These are phyloP conservation scores for Gaillardinia entomophila DNA, from an alignment of 805 yeast genomes.

Conservation along the genomic window DNA sequence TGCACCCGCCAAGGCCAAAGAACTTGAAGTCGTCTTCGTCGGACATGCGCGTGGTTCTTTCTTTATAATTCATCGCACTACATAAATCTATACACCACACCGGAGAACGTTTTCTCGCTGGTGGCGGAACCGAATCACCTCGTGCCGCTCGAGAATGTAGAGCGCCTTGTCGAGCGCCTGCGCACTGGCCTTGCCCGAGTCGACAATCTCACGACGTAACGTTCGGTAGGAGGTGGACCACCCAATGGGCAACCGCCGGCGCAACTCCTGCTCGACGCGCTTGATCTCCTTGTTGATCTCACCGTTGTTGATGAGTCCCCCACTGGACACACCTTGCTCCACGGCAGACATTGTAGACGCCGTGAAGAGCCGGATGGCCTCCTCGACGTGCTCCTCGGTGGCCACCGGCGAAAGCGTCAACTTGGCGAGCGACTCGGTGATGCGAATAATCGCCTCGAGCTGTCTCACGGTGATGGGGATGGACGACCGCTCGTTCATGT, in stretches of 20 bases:
- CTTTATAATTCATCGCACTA: too few relatives aligned
- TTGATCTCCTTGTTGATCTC: conserved; percentile 67
- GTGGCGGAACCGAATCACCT: conserved; percentile 79
- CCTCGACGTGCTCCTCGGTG: conserved; percentile 84
- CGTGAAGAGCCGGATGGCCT: conserved; percentile 87
- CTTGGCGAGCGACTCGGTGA: conserved; percentile 90
- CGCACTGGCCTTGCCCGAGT: conserved; percentile 53
- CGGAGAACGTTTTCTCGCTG: conserved; percentile 37
- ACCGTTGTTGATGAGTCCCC: conserved; percentile 42
- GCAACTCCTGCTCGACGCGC: conserved; percentile 75
- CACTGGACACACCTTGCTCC: conserved; percentile 50
- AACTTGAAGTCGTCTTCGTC: conserved; percentile 49
- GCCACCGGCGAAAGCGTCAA: conserved; percentile 79
- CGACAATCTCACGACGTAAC: conserved; percentile 75
- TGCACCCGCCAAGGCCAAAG: conserved; percentile 95
- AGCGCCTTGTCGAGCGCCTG: conserved; percentile 80
- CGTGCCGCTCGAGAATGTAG: conserved; percentile 76
- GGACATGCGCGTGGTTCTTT: conserved; percentile 14
- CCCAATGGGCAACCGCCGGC: conserved; percentile 90
- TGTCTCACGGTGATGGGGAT: conserved; percentile 98
- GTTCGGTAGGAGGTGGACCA: conserved; percentile 91
- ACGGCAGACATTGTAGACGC: conserved; percentile 99
- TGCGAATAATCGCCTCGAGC: conserved; percentile 94
- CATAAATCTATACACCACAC: conserved; percentile 9
- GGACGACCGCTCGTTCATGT: conserved; percentile 82